Percentiles rank a stretch among this genome's conserved stretches.
These are phyloP conservation scores for Pholiota molesta DNA, from an alignment of 768 basidiomycete species.

Conservation along the genomic window DNA sequence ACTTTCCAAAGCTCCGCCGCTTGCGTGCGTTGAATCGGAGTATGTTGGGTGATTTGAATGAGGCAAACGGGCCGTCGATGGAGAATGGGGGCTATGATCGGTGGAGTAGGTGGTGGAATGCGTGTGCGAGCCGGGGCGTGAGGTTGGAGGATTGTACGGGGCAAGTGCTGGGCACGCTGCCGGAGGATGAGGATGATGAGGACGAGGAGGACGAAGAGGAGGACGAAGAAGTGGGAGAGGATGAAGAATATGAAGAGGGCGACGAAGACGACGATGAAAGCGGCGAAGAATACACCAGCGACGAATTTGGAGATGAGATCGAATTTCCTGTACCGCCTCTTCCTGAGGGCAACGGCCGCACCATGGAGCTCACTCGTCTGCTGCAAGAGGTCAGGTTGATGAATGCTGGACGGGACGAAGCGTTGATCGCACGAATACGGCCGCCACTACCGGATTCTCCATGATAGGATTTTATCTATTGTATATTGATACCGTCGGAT, in stretches of 20 bases:
- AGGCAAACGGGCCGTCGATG: constrained; percentile 48
- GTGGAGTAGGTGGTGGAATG: constrained; percentile 74
- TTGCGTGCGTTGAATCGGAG: constrained; percentile 60
- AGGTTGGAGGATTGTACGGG: constrained; percentile 81
- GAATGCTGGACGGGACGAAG: constrained; percentile 45
- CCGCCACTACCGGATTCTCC: constrained; percentile 8
- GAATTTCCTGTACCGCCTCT: constrained; percentile 30
- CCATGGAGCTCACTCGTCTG: constrained; percentile 55
- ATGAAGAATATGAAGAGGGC: background rate
- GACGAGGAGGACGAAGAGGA: background rate
- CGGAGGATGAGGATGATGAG: constrained; percentile 32
- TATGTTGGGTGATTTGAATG: constrained; percentile 61
- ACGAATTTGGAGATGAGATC: constrained; percentile 26
- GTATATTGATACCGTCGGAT: too few relatives aligned
- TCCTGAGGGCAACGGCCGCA: constrained; percentile 28
- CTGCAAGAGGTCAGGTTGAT: constrained; percentile 60
- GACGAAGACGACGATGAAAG: constrained; percentile 9
- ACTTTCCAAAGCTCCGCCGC: constrained; percentile 64
- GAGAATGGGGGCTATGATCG: constrained; percentile 48
- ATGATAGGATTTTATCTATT: background rate
- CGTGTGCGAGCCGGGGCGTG: constrained; percentile 50
- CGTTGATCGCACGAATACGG: constrained; percentile 30
- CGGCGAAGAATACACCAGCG: constrained; percentile 4
- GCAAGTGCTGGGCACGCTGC: constrained; percentile 55
- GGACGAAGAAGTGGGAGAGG: constrained; percentile 14